Evolutionary conservation across 768 basidiomycete species (phyloP).

Genomic region (Tulasnella sp.): DNA sequence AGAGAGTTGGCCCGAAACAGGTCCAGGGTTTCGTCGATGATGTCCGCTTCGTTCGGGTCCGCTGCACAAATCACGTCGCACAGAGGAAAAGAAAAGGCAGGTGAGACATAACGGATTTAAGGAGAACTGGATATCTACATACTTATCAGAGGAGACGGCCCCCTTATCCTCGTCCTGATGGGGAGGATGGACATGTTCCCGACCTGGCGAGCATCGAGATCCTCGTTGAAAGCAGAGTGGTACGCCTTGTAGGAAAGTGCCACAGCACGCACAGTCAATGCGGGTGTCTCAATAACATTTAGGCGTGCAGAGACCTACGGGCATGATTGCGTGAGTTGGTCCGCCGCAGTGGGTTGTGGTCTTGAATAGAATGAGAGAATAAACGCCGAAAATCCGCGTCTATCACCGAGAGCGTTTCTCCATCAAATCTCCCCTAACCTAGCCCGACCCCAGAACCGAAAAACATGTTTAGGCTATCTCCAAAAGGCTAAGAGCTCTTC

Average conservation of each 20-base stretch:
- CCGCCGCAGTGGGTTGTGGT: neutral
- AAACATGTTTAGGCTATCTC: neutral
- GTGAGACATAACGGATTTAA: neutral
- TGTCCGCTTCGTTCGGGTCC: slow-evolving; percentile 74
- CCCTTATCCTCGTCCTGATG: slow-evolving; percentile 85
- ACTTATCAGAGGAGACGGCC: slow-evolving; percentile 73
- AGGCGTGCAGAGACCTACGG: neutral
- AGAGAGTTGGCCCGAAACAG: slow-evolving; percentile 98
- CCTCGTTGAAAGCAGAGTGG: slow-evolving; percentile 89
- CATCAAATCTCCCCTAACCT: neutral
- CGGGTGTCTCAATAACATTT: neutral
- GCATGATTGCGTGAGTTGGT: neutral
- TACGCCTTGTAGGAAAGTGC: slow-evolving; percentile 62
- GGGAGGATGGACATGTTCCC: slow-evolving; percentile 90
- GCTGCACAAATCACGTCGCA: slow-evolving; percentile 43
- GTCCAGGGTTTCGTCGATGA: slow-evolving; percentile 93
- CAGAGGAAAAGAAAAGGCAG: neutral
- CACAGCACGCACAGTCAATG: neutral
- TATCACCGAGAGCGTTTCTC: neutral
- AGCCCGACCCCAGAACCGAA: neutral
- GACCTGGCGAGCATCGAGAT: slow-evolving; percentile 70
- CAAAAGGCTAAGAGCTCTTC: neutral
- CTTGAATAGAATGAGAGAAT: neutral
- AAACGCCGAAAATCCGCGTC: neutral
- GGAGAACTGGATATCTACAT: slow-evolving; percentile 30